A percentile compares a stretch with the other conserved stretches of the same genome.
Evolutionary conservation across 805 yeast species (phyloP).

Genomic region (Hanseniaspora pseudoguilliermondii): DNA sequence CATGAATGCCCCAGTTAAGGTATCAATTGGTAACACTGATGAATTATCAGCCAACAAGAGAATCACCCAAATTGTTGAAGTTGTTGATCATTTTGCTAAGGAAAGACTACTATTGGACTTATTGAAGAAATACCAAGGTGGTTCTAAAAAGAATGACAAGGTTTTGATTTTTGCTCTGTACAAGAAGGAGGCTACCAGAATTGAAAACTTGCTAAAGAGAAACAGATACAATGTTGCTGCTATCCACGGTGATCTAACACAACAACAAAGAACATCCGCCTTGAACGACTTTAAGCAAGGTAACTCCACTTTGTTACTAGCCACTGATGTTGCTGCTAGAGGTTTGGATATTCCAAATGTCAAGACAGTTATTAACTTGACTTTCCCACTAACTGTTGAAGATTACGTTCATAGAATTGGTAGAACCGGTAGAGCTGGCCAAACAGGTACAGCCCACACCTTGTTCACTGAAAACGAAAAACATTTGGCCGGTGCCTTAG

Average conservation of each 20-base stretch:
- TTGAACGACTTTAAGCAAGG: conserved; percentile 77
- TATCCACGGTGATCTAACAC: conserved; percentile 90
- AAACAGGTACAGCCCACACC: conserved; percentile 87
- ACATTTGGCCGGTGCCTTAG: conserved; percentile 86
- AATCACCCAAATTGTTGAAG: conserved; percentile 88
- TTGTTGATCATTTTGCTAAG: conserved; percentile 67
- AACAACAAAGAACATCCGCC: conserved; percentile 82
- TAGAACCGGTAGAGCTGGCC: conserved; percentile 96
- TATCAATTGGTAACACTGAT: conserved; percentile 87
- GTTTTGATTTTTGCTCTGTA: conserved; percentile 85
- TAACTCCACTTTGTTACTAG: conserved; percentile 59
- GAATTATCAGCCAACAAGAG: conserved; percentile 90
- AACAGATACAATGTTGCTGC: conserved; percentile 80
- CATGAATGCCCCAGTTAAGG: conserved; percentile 76
- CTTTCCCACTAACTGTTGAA: conserved; percentile 92
- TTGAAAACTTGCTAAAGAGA: conserved; percentile 60
- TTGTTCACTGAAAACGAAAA: conserved; percentile 93
- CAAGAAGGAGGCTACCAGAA: conserved; percentile 90
- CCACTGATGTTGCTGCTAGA: conserved; percentile 97
- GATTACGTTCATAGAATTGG: conserved; percentile 97
- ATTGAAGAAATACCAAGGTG: conserved; percentile 61
- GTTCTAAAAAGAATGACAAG: conserved; percentile 57
- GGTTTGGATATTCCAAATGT: conserved; percentile 97
- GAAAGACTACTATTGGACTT: conserved; percentile 63
- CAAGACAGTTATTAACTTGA: conserved; percentile 83